Evolutionary conservation across 2,329 filamentous ascomycete genomes (phyloP).

Genomic region (Colletotrichum sansevieriae): DNA sequence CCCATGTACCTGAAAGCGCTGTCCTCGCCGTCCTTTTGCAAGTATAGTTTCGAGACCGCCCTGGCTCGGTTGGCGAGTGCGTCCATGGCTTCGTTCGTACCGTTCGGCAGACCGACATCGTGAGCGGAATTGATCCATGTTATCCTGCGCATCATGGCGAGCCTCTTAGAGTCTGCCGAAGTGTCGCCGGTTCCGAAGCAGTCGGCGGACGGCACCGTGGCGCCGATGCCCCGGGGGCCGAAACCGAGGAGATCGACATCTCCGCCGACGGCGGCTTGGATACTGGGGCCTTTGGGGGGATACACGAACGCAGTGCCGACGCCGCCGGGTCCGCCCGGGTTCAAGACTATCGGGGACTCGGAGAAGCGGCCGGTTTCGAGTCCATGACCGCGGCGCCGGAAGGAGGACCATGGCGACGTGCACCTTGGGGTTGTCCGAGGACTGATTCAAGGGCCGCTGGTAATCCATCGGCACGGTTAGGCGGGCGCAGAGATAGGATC

Average conservation of each 20-base stretch:
- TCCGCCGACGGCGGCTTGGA: conserved; percentile 54
- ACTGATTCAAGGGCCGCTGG: conserved; percentile 54
- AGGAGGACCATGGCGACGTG: conserved; percentile 54
- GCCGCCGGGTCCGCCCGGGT: conserved; percentile 62
- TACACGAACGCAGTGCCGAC: conserved; percentile 52
- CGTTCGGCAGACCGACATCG: conserved; percentile 52
- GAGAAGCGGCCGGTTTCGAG: conserved; percentile 48
- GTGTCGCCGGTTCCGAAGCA: conserved; percentile 49
- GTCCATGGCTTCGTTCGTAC: conserved; percentile 49
- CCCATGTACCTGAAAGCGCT: conserved; percentile 40
- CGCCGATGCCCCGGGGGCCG: conserved; percentile 60
- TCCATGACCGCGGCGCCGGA: conserved; percentile 49
- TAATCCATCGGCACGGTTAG: conserved; percentile 63
- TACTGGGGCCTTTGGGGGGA: conserved; percentile 42
- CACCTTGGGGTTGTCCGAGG: conserved; percentile 50
- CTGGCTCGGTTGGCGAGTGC: conserved; percentile 47
- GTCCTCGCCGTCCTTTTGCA: conserved; percentile 45
- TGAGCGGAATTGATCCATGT: conserved; percentile 49
- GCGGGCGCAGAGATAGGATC: conserved; percentile 55
- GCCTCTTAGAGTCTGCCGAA: conserved; percentile 44
- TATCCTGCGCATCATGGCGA: conserved; percentile 50
- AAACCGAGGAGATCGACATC: conserved; percentile 62
- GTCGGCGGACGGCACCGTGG: conserved; percentile 54
- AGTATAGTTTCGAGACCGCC: conserved; percentile 51
- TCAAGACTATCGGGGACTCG: conserved; percentile 57